These are phyloP conservation scores for Karstenula rhodostoma DNA, from an alignment of 2,329 filamentous ascomycete species.

Conservation along the genomic window DNA sequence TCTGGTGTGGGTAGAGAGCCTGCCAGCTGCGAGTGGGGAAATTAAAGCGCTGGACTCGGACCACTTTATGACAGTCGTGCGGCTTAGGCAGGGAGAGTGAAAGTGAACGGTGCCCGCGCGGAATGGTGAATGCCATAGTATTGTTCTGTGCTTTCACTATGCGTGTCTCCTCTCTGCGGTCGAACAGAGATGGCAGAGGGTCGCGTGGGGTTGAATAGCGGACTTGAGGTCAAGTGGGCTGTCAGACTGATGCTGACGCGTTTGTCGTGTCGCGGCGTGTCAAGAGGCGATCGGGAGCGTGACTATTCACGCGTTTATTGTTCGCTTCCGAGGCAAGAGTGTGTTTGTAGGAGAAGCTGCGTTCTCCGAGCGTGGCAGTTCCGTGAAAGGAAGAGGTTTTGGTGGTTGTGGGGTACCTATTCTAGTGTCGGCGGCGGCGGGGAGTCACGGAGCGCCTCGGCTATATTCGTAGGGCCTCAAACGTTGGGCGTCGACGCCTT, in stretches of 20 bases:
- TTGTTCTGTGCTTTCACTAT: constrained; percentile 1
- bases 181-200: neutral
- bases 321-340: neutral
- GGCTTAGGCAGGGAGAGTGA: constrained; percentile 7
- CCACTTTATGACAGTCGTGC: constrained; percentile 1
- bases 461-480: neutral
- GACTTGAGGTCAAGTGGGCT: constrained; percentile 3
- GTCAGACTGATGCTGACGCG: constrained; percentile 1
- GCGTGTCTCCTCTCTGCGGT: neutral
- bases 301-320: neutral
- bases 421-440: neutral
- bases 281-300: constrained; percentile 1
- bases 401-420: neutral
- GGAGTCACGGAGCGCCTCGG: constrained; percentile 11
- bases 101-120: constrained; percentile 7
- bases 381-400: neutral
- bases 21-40: neutral
- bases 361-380: neutral
- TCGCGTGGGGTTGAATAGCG: constrained; percentile 2
- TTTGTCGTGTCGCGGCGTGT: constrained; percentile 1
- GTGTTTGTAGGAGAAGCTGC: neutral
- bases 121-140: constrained; percentile 10
- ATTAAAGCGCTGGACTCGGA: neutral
- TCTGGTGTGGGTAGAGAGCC: neutral
- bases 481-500: neutral